Conservation (phyloP, 1,284 basidiomycete genomes). For the Ceratobasidium papillatum region DNA sequence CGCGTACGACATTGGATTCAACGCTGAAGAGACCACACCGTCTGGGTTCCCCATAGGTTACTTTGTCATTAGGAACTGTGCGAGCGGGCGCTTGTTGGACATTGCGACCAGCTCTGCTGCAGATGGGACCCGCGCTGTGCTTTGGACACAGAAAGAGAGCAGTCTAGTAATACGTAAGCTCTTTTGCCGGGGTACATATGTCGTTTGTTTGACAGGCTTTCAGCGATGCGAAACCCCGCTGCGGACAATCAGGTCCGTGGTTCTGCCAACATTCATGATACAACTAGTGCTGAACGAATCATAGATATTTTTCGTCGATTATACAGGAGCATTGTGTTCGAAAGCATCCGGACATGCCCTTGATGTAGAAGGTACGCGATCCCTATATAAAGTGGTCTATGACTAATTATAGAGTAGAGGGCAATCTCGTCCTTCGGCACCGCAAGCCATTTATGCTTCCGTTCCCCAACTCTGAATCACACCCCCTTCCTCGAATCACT, state of each 20-base stretch:
- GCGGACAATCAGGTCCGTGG: constrained; percentile 73
- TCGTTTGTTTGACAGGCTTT: not conserved
- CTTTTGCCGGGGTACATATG: constrained; percentile 24
- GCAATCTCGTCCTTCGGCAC: constrained; percentile 72
- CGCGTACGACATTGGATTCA: not conserved
- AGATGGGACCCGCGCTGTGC: constrained; percentile 69
- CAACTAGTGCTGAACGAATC: constrained; percentile 10
- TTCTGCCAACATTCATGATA: not conserved
- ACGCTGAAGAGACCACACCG: not conserved
- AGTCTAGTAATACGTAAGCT: constrained; percentile 74
- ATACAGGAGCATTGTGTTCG: constrained; percentile 75
- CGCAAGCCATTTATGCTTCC: constrained; percentile 74
- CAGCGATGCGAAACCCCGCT: constrained; percentile 70
- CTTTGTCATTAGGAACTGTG: constrained; percentile 67
- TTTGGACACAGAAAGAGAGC: constrained; percentile 75
- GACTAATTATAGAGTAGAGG: constrained; percentile 56
- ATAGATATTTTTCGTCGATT: constrained; percentile 82
- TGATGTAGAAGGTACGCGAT: constrained; percentile 69
- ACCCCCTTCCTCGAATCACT: constrained; percentile 74
- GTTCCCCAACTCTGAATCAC: constrained; percentile 76
- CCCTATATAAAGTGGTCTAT: not conserved
- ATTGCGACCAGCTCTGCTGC: constrained; percentile 64
- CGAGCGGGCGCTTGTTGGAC: constrained; percentile 68
- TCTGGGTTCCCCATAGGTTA: constrained; percentile 77
- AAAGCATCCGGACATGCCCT: constrained; percentile 80